These are phyloP conservation scores for Chenopodium suecicum DNA, from an alignment of 148 eudicot species.

Conservation along the genomic window DNA sequence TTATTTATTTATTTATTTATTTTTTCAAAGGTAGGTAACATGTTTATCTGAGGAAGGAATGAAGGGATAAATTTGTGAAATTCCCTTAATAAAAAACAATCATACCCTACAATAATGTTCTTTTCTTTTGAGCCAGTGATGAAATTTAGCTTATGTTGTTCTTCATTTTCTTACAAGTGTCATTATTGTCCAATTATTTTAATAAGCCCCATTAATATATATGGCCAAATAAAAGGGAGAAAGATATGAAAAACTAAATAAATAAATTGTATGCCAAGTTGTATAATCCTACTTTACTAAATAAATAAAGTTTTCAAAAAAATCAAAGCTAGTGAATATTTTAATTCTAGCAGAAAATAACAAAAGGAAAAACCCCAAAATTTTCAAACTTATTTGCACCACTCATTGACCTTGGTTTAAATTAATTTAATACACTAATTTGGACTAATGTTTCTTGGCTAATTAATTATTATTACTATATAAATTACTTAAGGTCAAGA, in stretches of 20 bases:
- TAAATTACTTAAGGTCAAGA: conserved; percentile 16
- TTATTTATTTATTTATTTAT: too few relatives aligned
- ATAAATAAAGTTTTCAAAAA: neutral
- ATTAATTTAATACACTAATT: neutral
- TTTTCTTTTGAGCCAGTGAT: conserved; percentile 1
- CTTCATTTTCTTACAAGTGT: conserved; percentile 16
- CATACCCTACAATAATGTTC: neutral
- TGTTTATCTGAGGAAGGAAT: too few relatives aligned
- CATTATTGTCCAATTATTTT: neutral
- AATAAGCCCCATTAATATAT: neutral
- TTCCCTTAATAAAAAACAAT: neutral
- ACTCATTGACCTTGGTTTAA: conserved; percentile 25
- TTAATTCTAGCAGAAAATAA: conserved; percentile 5
- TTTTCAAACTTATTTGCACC: conserved; percentile 10
- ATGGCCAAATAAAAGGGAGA: neutral
- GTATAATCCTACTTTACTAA: conserved; percentile 19
- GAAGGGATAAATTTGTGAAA: neutral
- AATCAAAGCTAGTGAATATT: conserved; percentile 14
- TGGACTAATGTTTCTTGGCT: conserved; percentile 7
- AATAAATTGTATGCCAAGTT: neutral
- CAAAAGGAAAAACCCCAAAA: conserved; percentile 21
- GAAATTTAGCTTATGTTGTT: neutral
- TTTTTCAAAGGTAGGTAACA: too few relatives aligned
- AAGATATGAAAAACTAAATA: conserved; percentile 26
- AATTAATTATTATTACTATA: neutral